These are phyloP conservation scores for Termitomyces sp. DNA, from an alignment of 768 basidiomycete genomes.

Conservation along the genomic window DNA sequence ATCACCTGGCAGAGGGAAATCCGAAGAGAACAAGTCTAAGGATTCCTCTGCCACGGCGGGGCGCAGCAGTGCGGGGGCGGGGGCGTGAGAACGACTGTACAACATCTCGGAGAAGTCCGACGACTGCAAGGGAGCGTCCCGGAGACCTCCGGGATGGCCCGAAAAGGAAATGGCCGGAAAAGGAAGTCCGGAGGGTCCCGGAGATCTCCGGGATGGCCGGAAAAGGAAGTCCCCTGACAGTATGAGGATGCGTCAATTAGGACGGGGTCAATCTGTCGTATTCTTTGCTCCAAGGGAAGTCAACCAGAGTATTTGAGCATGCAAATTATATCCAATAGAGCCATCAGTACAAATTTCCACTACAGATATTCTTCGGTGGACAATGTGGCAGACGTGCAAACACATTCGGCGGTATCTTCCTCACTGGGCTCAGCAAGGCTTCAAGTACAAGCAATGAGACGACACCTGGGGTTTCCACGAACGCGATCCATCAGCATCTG, in stretches of 20 bases:
- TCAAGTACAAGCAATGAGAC: constrained; percentile 23
- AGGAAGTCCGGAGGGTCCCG: too few species aligned
- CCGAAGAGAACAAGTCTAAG: too few species aligned
- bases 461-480: constrained; percentile 11
- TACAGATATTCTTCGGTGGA: constrained; percentile 27
- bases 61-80: too few species aligned
- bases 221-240: too few species aligned
- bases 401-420: constrained; percentile 33
- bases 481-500: not conserved
- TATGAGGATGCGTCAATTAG: constrained; percentile 48
- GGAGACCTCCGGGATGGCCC: too few species aligned
- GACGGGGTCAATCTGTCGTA: constrained; percentile 39
- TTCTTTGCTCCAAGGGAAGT: constrained; percentile 42
- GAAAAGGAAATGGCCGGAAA: too few species aligned
- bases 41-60: too few species aligned
- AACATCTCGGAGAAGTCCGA: too few species aligned
- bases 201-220: too few species aligned
- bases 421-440: constrained; percentile 36
- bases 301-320: constrained; percentile 27
- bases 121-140: too few species aligned
- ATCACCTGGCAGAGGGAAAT: too few species aligned
- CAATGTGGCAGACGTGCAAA: constrained; percentile 36
- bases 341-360: not conserved
- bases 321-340: constrained; percentile 24
- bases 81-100: too few species aligned